Base-by-base conservation (phyloP, 345 rosid genomes). In the Jatropha curcas region DNA sequence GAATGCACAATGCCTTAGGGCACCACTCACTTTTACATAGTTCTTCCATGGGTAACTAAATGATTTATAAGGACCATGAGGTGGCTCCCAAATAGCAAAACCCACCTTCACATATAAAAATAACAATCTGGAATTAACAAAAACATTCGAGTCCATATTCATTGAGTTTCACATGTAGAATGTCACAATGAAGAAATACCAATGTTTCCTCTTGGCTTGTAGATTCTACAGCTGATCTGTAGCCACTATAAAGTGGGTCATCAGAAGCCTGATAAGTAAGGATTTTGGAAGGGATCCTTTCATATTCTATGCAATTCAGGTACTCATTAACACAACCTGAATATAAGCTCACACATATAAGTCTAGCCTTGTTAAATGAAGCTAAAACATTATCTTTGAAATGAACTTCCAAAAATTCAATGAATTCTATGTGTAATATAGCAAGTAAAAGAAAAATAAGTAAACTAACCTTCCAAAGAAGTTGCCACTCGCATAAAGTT, bases 81-180 rank as follows among this genome's bases (percentile, higher is more conserved):
- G 98, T 13, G 98, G 98, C 87, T 94, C 98, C 97, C 97, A 94
- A 58, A 90, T 79, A 7, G 98, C 98, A 73, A 94, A 94, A 60
- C 95, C 83, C 85, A 94, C 62, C 98, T 94, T 73, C 67, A 56
- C 34, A 67, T 68, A 12, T n/a, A 14, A 75, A n/a, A 58, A 58
- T 52, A 31, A 33, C 27, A 19, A 60, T 12, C 27, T 48, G 31
- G 2, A 25, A 13, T 53, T 25, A 67, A 68, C 33, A 41, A 45
- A 77, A 73, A 77, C 4, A 70, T 43, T 37, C 24, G 34, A 24
- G 68, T 17, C 20, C 65, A 24, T 53, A 30, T 25, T 20, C 25
- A 68, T 20, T 58, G 10, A 70, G 58, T 39, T 67, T 60, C 56
- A 31, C 35, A 71, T 30, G 53, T 55, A 64, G 30, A 20, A 60